A percentile compares a stretch with the other conserved stretches of the same genome.
phyloP scores from a whole-genome alignment of 768 basidiomycete genomes.

The Lactarius hatsudake region DNA sequence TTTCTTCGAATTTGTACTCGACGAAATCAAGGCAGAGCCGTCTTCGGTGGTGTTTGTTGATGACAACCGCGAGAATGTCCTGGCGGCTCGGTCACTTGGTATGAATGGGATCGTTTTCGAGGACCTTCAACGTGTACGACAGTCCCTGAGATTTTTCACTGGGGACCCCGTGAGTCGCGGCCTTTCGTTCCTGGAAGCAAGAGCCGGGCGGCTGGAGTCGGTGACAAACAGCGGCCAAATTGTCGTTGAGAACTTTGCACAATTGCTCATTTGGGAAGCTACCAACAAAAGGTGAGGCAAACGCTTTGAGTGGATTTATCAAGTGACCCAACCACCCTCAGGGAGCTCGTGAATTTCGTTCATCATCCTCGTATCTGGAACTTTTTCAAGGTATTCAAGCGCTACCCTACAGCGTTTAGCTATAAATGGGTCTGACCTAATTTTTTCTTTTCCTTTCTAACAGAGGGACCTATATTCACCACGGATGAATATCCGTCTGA shows the following conservation, averaged over 20 bases:
- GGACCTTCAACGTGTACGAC: too few relatives aligned
- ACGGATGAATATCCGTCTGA: conserved; percentile 52
- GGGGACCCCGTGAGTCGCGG: conserved; percentile 48
- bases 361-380: too few relatives aligned
- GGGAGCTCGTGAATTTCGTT: too few relatives aligned
- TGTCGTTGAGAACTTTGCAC: background rate
- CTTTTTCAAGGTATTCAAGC: too few relatives aligned
- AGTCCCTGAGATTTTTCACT: conserved; percentile 42
- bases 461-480: conserved; percentile 37
- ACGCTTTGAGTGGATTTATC: conserved; percentile 22
- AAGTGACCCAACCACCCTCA: too few relatives aligned
- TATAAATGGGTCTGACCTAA: too few relatives aligned
- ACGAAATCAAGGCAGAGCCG: conserved; percentile 35
- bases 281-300: too few relatives aligned
- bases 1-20: conserved; percentile 52
- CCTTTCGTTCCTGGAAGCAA: conserved; percentile 38
- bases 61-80: conserved; percentile 37
- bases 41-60: conserved; percentile 46
- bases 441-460: conserved; percentile 32
- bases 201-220: conserved; percentile 44
- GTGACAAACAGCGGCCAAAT: conserved; percentile 42
- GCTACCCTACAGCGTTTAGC: too few relatives aligned
- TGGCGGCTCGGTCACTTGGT: too few relatives aligned
- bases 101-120: too few relatives aligned
- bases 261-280: too few relatives aligned